Evolutionary conservation across 2,329 filamentous ascomycete genomes (phyloP).

Genomic region (Colletotrichum viniferum): DNA sequence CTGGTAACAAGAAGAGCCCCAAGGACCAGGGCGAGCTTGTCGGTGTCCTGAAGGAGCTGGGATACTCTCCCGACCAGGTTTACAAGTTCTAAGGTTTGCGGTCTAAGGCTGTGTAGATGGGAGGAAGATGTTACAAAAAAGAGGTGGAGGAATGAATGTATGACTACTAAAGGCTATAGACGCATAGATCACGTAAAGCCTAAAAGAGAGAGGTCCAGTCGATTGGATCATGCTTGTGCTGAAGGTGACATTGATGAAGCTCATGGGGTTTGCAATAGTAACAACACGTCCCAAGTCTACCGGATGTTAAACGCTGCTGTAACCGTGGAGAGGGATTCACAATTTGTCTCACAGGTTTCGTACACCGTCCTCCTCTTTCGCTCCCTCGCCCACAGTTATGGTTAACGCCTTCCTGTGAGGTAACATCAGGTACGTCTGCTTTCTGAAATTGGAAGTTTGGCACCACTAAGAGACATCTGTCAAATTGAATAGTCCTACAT

Average conservation of each 20-base stretch:
- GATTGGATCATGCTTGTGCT: background rate
- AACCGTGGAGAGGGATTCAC: fast-evolving
- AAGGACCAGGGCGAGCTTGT: slow-evolving; percentile 90
- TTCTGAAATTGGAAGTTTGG: fast-evolving
- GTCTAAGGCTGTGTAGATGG: background rate
- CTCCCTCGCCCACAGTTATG: fast-evolving
- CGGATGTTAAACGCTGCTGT: background rate
- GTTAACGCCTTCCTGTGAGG: background rate
- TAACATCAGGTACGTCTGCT: background rate
- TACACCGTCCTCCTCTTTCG: fast-evolving
- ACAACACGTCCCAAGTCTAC: background rate
- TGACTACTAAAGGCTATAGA: slow-evolving; percentile 15
- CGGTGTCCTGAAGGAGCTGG: slow-evolving; percentile 82
- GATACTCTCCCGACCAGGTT: slow-evolving; percentile 75
- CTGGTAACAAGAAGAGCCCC: slow-evolving; percentile 88
- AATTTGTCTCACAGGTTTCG: fast-evolving
- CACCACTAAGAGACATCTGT: background rate
- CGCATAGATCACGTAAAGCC: slow-evolving; percentile 6
- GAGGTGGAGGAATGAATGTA: background rate
- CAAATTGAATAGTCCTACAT: background rate
- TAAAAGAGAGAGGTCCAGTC: background rate
- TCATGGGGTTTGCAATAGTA: background rate
- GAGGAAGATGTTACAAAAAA: background rate
- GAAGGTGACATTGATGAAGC: background rate
- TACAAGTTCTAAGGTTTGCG: slow-evolving; percentile 79